Base-by-base conservation (phyloP, 495 filamentous ascomycete genomes). In the Usnea hakonensis region DNA sequence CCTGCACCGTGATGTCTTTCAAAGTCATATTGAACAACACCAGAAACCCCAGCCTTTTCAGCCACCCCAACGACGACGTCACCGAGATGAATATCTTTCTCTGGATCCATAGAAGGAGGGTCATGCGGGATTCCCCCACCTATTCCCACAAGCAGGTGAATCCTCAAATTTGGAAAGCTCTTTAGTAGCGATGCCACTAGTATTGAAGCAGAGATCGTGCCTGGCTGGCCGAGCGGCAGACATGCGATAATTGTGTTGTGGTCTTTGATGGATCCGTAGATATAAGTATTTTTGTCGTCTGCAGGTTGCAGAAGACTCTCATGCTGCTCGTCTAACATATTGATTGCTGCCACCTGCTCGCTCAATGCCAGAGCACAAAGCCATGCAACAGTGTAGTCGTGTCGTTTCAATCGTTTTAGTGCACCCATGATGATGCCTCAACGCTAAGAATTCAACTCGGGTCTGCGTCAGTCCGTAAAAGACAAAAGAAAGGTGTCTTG, bases 1-100 rank as follows among this genome's bases (percentile, higher is more conserved):
- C 36, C 55, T 1, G 4, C 35, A 14, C 16, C 6, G 13, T 38
- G 55, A 23, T 23, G 21, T 23, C 55, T 16, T 28, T 2, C 35
- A 13, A 5, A 23, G 23, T 70, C 60, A 53, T 67, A 69, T 48
- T 69, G 68, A 3, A 70, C 66, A 0, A 79, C 76, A 32, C 75
- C 74, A 28, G 66, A 65, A 63, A 60, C 61, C 3, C 48, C 48
- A 10, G 37, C 64, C 14, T 58, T 61, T n/a, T 57, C 62, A n/a
- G 72, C 71, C 36, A 68, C 58, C 65, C 76, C 72, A 50, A 81
- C 73, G 2, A 79, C 76, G 30, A 81, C 69, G 68, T 77, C 73
- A 43, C 78, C 78, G 40, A 79, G 71, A 43, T 70, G 71, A 46
- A 75, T 67, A 62, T 78, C 73, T 40, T 67, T 44, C 5, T 67